Base-by-base conservation (phyloP, 129 eudicot species). In the Scalesia atractyloides region DNA sequence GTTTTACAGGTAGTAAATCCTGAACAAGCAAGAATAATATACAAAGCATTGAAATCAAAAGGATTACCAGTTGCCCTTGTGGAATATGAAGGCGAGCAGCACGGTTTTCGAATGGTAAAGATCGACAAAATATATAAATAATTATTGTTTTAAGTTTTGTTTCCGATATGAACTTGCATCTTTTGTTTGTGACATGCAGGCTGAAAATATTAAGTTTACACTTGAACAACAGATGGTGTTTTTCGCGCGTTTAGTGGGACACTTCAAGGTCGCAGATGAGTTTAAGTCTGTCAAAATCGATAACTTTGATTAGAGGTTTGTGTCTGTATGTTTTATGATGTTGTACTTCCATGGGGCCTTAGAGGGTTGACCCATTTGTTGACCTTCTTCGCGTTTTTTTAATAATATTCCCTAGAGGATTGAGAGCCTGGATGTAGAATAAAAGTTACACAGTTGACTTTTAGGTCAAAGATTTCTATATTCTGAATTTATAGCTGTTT, bases 161-260 rank as follows among this genome's bases (percentile, higher is more conserved):
- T 3, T 56, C 7, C 34, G 6, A 18, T 8, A 33, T 9, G n/a
- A 30, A 61, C 5, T 36, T 46, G 33, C 43, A 0, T 49, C 13
- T 33, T 51, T 13, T 48, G 24, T 57, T 74, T 77, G 46, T 79
- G 61, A 76, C 67, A 50, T 46, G 67, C 84, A 76, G 85, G 88
- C 85, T 56, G 88, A 84, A 62, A 84, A 84, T 73, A 73, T 84
- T 24, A 84, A 84, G 69, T 76, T 36, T 60, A 84, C 84, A 52
- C 72, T 80, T 69, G 88, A 84, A 77, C 88, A 84, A 69, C 84
- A 84, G 68, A 84, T 84, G 88, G 58, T 80, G 80, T 84, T 84
- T 80, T 84, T 84, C 10, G 82, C 87, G 30, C 87, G 82, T 62
- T 62, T 82, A n/a, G 84, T 84, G n/a, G 84, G 84, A 73, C 69